phyloP scores from a whole-genome alignment of 2,329 filamentous ascomycete genomes.

The Ophiostoma sp. region DNA sequence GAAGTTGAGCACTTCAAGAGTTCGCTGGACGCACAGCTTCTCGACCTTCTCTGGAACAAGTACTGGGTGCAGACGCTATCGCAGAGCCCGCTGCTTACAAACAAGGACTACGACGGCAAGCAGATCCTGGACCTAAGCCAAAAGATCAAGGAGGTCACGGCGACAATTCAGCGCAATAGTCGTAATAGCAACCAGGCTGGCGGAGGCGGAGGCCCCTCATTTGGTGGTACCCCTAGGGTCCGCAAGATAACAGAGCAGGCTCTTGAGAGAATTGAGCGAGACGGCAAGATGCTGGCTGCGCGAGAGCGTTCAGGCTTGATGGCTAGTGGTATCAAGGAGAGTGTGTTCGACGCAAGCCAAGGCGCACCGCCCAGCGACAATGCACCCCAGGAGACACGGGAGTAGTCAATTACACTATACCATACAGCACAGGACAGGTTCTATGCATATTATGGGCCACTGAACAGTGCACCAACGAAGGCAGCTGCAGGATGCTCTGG shows the following conservation, averaged over 20 bases:
- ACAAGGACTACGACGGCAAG: conserved; percentile 86
- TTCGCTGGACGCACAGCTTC: conserved; percentile 75
- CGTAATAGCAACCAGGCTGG: conserved; percentile 30
- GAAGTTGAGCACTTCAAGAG: conserved; percentile 94
- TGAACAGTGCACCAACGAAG: not conserved
- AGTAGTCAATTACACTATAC: not conserved
- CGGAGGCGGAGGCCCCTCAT: conserved; percentile 31
- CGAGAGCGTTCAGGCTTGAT: conserved; percentile 60
- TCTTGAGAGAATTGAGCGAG: conserved; percentile 55
- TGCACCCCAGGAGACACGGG: not conserved
- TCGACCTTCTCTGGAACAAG: conserved; percentile 94
- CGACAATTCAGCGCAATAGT: conserved; percentile 34
- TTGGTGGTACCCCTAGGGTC: conserved; percentile 27
- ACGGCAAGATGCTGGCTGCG: conserved; percentile 56
- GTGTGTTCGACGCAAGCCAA: conserved; percentile 44
- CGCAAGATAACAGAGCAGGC: conserved; percentile 41
- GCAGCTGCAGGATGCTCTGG: not conserved
- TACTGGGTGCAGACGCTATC: conserved; percentile 98
- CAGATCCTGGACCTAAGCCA: conserved; percentile 83
- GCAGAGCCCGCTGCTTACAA: conserved; percentile 82
- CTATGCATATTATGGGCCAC: not conserved
- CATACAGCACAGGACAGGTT: not conserved
- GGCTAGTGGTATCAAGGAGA: conserved; percentile 58
- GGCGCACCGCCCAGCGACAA: not conserved
- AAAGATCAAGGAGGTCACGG: conserved; percentile 67